Evolutionary conservation across 2,329 filamentous ascomycete species (phyloP), one percentile per base, ranked within the genome.

Genomic region (Chaetothyriales sp.): DNA sequence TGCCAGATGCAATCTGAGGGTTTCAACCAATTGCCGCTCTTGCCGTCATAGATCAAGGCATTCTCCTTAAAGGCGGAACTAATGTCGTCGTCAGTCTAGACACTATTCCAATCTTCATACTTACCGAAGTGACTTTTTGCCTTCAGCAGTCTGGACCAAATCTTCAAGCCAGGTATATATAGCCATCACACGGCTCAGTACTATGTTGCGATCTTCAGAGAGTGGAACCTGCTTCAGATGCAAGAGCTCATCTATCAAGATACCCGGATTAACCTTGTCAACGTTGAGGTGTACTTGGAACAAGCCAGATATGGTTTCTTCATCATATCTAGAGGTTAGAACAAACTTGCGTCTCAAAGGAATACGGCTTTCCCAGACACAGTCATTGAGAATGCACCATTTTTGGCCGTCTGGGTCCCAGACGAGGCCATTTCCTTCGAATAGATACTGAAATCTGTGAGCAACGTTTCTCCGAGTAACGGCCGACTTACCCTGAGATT

Each of bases 321-420:
- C 40, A n/a, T 51, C 51, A 44, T 55, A 55, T 25, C 13, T 44
- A 9, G 51, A 43, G 43, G 53, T 47, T 40, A 55, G 48, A 18
- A 53, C 44, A 54, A 25, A 25, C 22, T 25, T 55, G n/a, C 48
- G 19, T 18, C 44, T 47, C 25, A 55, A 48, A 20, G 18, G 6
- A 47, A 55, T 51, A 18, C n/a, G n/a, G 48, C 53, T 53, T 15
- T 53, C 29, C 53, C 53, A 55, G 22, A 55, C 53, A 51, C 53
- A 55, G 18, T 51, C 20, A 15, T 53, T 44, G 18, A 53, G 10
- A 9, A 47, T 50, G 45, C 37, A 48, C 53, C 53, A 55, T n/a
- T 46, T 15, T 5, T 18, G 29, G 37, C 44, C 18, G 22, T 55
- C 22, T 25, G 22, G 6, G 6, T 25, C 48, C 51, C 51, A 55